Evolutionary conservation across 2,329 filamentous ascomycete genomes (phyloP).

Genomic region (Epichloe glyceriae): DNA sequence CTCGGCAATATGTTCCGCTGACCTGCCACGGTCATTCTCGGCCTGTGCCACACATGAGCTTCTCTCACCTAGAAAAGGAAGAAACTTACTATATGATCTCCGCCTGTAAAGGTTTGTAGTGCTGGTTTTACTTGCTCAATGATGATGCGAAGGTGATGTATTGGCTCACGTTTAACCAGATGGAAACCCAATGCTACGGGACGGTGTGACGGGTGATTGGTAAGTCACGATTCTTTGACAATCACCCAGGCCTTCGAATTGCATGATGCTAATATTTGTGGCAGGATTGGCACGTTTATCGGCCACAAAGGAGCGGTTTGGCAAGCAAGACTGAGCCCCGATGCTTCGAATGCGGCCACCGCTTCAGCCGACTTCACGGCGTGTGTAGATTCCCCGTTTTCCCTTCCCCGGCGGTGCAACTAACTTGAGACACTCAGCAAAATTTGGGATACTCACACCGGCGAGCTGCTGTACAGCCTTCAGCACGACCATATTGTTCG

Average conservation of each 20-base stretch:
- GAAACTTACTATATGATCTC: slow-evolving; percentile 87
- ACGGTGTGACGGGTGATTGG: slow-evolving; percentile 93
- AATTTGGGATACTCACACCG: slow-evolving; percentile 93
- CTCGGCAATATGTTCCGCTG: slow-evolving; percentile 62
- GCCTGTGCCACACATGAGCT: slow-evolving; percentile 81
- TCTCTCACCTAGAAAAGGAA: slow-evolving; percentile 71
- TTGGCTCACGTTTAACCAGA: slow-evolving; percentile 37
- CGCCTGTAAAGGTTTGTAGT: slow-evolving; percentile 64
- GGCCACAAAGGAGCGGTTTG: slow-evolving; percentile 97
- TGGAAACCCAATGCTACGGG: slow-evolving; percentile 95
- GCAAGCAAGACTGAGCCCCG: slow-evolving; percentile 82
- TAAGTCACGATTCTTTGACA: slow-evolving; percentile 22
- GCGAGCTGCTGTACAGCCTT: slow-evolving; percentile 75
- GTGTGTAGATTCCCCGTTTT: slow-evolving; percentile 32
- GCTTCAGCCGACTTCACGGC: slow-evolving; percentile 93
- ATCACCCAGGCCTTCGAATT: neutral
- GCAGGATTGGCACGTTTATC: slow-evolving; percentile 95
- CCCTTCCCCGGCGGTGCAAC: neutral
- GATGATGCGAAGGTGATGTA: slow-evolving; percentile 13
- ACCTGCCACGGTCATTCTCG: slow-evolving; percentile 92
- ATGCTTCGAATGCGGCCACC: slow-evolving; percentile 79
- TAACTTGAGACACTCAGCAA: slow-evolving; percentile 44
- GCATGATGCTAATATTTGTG: neutral
- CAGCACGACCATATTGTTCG: slow-evolving; percentile 93
- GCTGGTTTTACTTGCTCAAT: neutral